A percentile compares a stretch with the other conserved stretches of the same genome.
Conservation (phyloP, 2,329 filamentous ascomycete species). For the Trichophyton verrucosum region DNA sequence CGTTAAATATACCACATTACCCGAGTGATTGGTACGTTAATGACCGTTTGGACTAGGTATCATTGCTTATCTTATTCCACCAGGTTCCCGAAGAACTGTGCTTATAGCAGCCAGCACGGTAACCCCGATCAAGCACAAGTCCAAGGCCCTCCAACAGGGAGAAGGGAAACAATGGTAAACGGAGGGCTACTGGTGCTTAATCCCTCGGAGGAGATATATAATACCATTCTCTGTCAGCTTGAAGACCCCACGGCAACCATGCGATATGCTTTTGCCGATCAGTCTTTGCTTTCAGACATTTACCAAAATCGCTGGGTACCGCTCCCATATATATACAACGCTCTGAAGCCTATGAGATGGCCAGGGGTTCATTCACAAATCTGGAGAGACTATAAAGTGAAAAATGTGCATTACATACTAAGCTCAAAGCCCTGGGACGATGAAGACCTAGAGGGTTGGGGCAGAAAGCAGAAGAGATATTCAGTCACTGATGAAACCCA, state of each 20-base stretch:
- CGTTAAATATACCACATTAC: slow-evolving; percentile 65
- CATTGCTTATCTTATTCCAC: background rate
- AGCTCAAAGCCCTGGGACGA: slow-evolving; percentile 54
- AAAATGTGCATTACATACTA: slow-evolving; percentile 52
- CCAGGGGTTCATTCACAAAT: slow-evolving; percentile 46
- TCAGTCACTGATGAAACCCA: slow-evolving; percentile 34
- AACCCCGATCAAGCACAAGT: slow-evolving; percentile 40
- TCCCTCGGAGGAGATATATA: slow-evolving; percentile 42
- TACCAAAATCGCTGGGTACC: slow-evolving; percentile 47
- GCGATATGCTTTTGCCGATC: slow-evolving; percentile 49
- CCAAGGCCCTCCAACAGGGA: slow-evolving; percentile 37
- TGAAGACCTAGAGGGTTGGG: slow-evolving; percentile 6
- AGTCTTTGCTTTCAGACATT: slow-evolving; percentile 45
- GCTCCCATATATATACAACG: slow-evolving; percentile 50
- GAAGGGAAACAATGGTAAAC: slow-evolving; percentile 47
- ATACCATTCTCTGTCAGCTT: slow-evolving; percentile 39
- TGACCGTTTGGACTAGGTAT: background rate
- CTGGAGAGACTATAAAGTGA: slow-evolving; percentile 48
- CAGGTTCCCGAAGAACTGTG: slow-evolving; percentile 47
- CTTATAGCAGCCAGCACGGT: slow-evolving; percentile 47
- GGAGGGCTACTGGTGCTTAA: slow-evolving; percentile 51
- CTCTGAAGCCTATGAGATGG: slow-evolving; percentile 47
- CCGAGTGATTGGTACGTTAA: slow-evolving; percentile 52
- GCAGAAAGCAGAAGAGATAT: background rate
- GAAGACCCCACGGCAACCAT: slow-evolving; percentile 33